A percentile compares a stretch with the other conserved stretches of the same genome.
These are phyloP conservation scores for Euclidium syriacum DNA, from an alignment of 345 rosid species.

Conservation along the genomic window DNA sequence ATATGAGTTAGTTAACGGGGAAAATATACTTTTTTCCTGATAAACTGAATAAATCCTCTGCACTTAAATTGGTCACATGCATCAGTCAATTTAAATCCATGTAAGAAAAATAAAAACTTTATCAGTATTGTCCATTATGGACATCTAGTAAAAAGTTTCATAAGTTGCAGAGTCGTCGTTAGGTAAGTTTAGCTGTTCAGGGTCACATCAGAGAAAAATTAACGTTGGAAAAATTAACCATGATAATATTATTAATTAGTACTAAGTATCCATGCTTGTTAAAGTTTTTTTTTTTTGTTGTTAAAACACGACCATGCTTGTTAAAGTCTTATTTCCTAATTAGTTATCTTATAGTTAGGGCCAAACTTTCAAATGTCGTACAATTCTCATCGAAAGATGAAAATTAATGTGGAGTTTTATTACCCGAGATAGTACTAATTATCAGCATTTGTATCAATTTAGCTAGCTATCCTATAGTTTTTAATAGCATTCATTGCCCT, in stretches of 20 bases:
- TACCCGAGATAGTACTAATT: background rate
- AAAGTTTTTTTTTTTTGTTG: too few relatives aligned
- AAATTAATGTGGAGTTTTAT: background rate
- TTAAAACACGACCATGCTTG: too few relatives aligned
- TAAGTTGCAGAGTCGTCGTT: slow-evolving; percentile 8
- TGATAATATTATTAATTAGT: background rate
- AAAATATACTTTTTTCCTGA: too few relatives aligned
- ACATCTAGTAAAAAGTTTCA: slow-evolving; percentile 6
- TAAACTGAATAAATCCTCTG: background rate
- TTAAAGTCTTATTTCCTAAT: too few relatives aligned
- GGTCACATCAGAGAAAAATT: slow-evolving; percentile 17
- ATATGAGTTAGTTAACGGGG: too few relatives aligned
- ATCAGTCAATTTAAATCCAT: background rate
- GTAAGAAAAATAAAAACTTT: background rate
- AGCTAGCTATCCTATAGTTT: background rate
- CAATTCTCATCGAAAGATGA: background rate
- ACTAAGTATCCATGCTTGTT: background rate
- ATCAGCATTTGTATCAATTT: background rate
- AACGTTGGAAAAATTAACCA: slow-evolving; percentile 6
- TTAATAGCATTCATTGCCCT: background rate
- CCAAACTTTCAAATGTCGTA: background rate
- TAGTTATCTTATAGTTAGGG: background rate
- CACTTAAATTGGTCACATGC: slow-evolving; percentile 13
- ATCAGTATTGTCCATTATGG: background rate
- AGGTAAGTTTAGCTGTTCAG: slow-evolving; percentile 26